Conservation (phyloP, 106 monocot species). For the Cymbidium sinense region DNA sequence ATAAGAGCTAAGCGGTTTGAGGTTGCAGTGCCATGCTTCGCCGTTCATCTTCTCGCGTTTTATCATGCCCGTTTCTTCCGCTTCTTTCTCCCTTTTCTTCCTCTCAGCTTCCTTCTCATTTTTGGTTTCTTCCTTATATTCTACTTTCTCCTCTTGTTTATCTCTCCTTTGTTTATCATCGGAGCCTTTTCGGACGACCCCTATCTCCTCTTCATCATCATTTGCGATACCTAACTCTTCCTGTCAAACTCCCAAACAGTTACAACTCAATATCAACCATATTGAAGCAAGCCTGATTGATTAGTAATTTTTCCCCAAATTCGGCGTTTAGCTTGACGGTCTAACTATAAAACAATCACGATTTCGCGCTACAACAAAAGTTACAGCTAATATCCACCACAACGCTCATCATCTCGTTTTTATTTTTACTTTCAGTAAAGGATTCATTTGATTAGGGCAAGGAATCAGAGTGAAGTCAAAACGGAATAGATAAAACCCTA, state of each 20-base stretch:
- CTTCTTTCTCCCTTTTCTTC: too few species aligned
- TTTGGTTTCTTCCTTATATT: too few species aligned
- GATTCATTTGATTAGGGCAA: background rate
- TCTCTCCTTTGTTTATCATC: too few species aligned
- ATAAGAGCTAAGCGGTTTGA: constrained; percentile 38
- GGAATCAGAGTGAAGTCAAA: background rate
- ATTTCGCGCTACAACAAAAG: too few species aligned
- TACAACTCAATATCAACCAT: background rate
- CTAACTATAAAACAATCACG: too few species aligned
- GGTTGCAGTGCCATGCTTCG: constrained; percentile 56
- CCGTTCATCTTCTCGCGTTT: constrained; percentile 54
- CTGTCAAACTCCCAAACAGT: background rate
- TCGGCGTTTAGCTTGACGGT: too few species aligned
- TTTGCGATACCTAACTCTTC: background rate
- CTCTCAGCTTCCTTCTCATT: too few species aligned
- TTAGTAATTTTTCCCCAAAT: too few species aligned
- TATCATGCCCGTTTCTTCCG: background rate
- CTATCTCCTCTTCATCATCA: background rate
- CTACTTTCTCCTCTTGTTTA: too few species aligned
- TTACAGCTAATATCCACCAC: too few species aligned
- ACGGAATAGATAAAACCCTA: background rate
- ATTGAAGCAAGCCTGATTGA: background rate
- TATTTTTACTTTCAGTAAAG: background rate
- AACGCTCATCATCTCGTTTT: background rate
- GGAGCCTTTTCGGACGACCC: background rate